These are phyloP conservation scores for Achaetomium macrosporum DNA, from an alignment of 2,329 filamentous ascomycete genomes.

Conservation along the genomic window DNA sequence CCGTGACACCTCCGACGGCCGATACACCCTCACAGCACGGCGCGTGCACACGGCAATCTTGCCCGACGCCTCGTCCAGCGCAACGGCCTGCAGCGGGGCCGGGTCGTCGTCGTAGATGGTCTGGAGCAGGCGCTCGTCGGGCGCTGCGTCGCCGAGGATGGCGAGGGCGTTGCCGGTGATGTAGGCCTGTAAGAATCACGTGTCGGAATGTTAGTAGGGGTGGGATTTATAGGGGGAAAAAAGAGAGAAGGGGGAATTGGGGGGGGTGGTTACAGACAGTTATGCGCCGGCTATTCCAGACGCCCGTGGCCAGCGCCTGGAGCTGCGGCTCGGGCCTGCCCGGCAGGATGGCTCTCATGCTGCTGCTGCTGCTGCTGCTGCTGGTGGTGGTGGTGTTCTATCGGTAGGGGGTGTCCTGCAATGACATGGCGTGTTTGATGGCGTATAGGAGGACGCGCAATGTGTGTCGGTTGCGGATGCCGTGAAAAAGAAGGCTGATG, in stretches of 20 bases:
- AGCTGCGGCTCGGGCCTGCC: slow-evolving; percentile 43
- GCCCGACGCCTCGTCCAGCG: slow-evolving; percentile 74
- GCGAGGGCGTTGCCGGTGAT: slow-evolving; percentile 84
- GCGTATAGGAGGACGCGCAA: too few relatives aligned
- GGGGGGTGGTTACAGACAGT: slow-evolving; percentile 25
- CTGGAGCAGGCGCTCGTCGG: slow-evolving; percentile 60
- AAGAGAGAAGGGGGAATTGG: neutral
- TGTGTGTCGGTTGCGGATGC: too few relatives aligned
- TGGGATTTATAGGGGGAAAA: neutral
- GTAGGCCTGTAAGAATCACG: slow-evolving; percentile 59
- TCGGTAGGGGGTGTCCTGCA: slow-evolving; percentile 15
- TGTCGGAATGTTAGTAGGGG: neutral
- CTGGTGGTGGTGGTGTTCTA: slow-evolving; percentile 8
- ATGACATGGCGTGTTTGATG: slow-evolving; percentile 11
- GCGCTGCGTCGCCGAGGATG: slow-evolving; percentile 69
- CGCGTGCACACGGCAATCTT: slow-evolving; percentile 75
- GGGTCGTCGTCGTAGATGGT: slow-evolving; percentile 83
- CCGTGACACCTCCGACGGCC: slow-evolving; percentile 51
- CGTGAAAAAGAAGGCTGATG: too few relatives aligned
- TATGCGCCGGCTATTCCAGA: slow-evolving; percentile 36
- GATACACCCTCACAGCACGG: slow-evolving; percentile 66
- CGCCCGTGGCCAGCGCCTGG: slow-evolving; percentile 43
- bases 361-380: neutral
- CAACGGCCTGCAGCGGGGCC: slow-evolving; percentile 63
- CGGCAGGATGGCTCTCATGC: slow-evolving; percentile 43